These are phyloP conservation scores for Alloteropsis angusta DNA, from an alignment of 202 grass and related monocot species.

Conservation along the genomic window DNA sequence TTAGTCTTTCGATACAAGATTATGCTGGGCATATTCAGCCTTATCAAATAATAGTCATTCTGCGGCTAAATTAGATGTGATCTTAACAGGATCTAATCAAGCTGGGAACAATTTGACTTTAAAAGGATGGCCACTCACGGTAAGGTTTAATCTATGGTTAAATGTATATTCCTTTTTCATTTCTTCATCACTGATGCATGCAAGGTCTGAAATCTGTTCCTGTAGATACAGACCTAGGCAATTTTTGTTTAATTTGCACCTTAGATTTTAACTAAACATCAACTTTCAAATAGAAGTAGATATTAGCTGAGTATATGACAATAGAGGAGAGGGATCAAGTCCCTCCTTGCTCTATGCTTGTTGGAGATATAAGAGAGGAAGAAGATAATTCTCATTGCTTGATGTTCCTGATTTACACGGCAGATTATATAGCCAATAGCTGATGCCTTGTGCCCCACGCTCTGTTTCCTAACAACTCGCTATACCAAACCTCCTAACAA, in stretches of 20 bases:
- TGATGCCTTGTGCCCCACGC: too few relatives aligned
- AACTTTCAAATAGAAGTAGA: not conserved
- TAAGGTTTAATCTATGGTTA: conserved; percentile 36
- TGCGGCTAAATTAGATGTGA: conserved; percentile 33
- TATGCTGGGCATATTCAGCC: conserved; percentile 4
- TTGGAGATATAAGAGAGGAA: too few relatives aligned
- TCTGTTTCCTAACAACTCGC: too few relatives aligned
- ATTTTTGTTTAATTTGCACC: not conserved
- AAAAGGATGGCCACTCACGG: conserved; percentile 99
- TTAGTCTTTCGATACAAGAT: not conserved
- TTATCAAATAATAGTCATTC: conserved; percentile 2
- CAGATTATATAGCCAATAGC: too few relatives aligned
- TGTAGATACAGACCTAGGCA: not conserved
- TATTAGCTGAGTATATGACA: not conserved
- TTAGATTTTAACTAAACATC: not conserved
- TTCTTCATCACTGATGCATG: not conserved
- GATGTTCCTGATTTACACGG: too few relatives aligned
- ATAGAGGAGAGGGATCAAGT: too few relatives aligned
- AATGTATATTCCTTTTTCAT: not conserved
- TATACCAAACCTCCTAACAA: too few relatives aligned
- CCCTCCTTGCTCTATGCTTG: too few relatives aligned
- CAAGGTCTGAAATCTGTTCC: not conserved
- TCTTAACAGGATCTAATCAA: conserved; percentile 81
- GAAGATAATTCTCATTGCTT: too few relatives aligned
- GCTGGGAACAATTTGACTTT: conserved; percentile 88